These are phyloP conservation scores for Cryptococcus sp. DNA, from an alignment of 1,284 basidiomycete species.

Conservation along the genomic window DNA sequence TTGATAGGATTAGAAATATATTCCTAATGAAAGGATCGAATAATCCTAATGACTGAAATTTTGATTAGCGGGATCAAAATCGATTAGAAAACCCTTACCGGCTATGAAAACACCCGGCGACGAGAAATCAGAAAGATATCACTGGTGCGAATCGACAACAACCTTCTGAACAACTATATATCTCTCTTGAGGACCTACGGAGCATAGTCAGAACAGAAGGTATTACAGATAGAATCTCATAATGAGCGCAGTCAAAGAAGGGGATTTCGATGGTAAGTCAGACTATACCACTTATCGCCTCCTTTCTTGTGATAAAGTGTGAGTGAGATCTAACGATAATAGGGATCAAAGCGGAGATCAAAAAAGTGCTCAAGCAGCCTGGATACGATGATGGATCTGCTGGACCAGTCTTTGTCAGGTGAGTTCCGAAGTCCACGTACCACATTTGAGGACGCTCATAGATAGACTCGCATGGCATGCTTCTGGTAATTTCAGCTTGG, in stretches of 20 bases:
- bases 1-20: too few relatives aligned
- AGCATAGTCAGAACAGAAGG: too few relatives aligned
- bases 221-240: neutral
- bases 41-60: too few relatives aligned
- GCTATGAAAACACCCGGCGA: too few relatives aligned
- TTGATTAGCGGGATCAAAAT: too few relatives aligned
- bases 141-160: too few relatives aligned
- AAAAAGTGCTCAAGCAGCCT: constrained; percentile 43
- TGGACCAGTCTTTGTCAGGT: constrained; percentile 46
- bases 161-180: too few relatives aligned
- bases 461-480: constrained; percentile 55
- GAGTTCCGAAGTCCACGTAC: neutral
- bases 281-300: neutral
- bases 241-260: constrained; percentile 33
- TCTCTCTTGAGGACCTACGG: too few relatives aligned
- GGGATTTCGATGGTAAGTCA: constrained; percentile 35
- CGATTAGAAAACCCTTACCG: too few relatives aligned
- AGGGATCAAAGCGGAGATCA: constrained; percentile 43
- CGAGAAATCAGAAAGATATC: too few relatives aligned
- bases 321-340: neutral
- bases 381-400: constrained; percentile 48
- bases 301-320: neutral
- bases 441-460: neutral
- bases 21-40: too few relatives aligned
- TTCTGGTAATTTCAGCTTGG: constrained; percentile 47